Evolutionary conservation across 805 yeast species (phyloP), one percentile per base, ranked within the genome.

Genomic region (Spathaspora arborariae): DNA sequence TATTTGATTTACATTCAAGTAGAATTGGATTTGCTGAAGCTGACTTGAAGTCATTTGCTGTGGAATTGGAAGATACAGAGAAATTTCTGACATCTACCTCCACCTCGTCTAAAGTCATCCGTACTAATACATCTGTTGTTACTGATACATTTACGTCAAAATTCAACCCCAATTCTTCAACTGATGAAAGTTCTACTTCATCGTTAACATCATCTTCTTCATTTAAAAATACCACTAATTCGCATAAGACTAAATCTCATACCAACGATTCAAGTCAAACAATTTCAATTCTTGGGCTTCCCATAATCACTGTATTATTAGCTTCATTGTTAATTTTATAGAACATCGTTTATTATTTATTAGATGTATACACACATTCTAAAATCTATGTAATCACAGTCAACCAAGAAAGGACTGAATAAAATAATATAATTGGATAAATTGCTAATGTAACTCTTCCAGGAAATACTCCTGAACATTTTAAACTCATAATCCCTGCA

Each of bases 371-470:
- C 9, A 22, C 9, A 10, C n/a, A 13, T 13, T 30, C 4, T 13
- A 13, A 30, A 13, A 3, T 18, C 51, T 59, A 79, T 7, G 84
- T 78, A 30, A 84, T 78, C 13, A 84, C 81, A 50, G 81, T 80
- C 24, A 84, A 63, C 88, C 88, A 84, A 20, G 85, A 81, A 41
- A 84, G 61, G 4, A 80, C 76, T 4, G 80, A 72, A 58, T 81
- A 84, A 59, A 83, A 75, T 51, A 84, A 67, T 2, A 76, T 83
- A 21, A 84, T 80, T 0, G 90, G 90, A 53, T 80, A 84, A 8
- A 80, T 70, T 0, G 89, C 88, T 49, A 84, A 62, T 24, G 81
- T 65, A 8, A 81, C 76, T 48, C 88, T 66, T 3, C 83, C 80
- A 2, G 84, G 82, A 15, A 78, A 64, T 1, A 84, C 88, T 1